These are phyloP conservation scores for Trichothecium sympodiale DNA, from an alignment of 2,329 filamentous ascomycete species.

Conservation along the genomic window DNA sequence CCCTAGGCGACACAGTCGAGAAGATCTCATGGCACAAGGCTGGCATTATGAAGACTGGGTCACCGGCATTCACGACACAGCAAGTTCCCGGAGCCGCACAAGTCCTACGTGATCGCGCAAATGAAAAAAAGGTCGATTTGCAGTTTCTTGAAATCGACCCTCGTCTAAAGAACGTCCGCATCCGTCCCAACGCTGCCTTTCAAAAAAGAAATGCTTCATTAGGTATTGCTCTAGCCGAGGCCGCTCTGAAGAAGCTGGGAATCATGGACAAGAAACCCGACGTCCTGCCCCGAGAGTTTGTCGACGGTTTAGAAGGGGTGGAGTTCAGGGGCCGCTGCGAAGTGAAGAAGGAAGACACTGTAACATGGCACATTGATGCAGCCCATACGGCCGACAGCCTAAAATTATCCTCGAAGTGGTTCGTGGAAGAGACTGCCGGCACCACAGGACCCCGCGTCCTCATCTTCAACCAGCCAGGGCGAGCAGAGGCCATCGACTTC, in stretches of 20 bases:
- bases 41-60: slow-evolving; percentile 54
- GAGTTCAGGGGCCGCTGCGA: slow-evolving; percentile 74
- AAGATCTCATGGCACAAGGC: slow-evolving; percentile 67
- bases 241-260: slow-evolving; percentile 34
- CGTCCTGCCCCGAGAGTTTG: slow-evolving; percentile 51
- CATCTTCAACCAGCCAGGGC: slow-evolving; percentile 80
- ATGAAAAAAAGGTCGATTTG: slow-evolving; percentile 37
- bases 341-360: slow-evolving; percentile 36
- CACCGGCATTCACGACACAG: slow-evolving; percentile 44
- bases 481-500: slow-evolving; percentile 41
- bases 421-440: slow-evolving; percentile 40
- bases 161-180: slow-evolving; percentile 31
- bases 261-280: slow-evolving; percentile 14
- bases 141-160: slow-evolving; percentile 33
- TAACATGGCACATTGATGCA: slow-evolving; percentile 84
- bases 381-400: slow-evolving; percentile 91
- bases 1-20: slow-evolving; percentile 50
- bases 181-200: slow-evolving; percentile 42
- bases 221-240: slow-evolving; percentile 40
- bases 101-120: slow-evolving; percentile 38
- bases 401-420: slow-evolving; percentile 72
- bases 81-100: slow-evolving; percentile 34
- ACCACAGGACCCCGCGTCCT: slow-evolving; percentile 39
- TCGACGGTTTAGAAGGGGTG: slow-evolving; percentile 62
- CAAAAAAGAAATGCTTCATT: slow-evolving; percentile 48